phyloP scores from a whole-genome alignment of 441 rosid species.

The Eutrema salsugineum region DNA sequence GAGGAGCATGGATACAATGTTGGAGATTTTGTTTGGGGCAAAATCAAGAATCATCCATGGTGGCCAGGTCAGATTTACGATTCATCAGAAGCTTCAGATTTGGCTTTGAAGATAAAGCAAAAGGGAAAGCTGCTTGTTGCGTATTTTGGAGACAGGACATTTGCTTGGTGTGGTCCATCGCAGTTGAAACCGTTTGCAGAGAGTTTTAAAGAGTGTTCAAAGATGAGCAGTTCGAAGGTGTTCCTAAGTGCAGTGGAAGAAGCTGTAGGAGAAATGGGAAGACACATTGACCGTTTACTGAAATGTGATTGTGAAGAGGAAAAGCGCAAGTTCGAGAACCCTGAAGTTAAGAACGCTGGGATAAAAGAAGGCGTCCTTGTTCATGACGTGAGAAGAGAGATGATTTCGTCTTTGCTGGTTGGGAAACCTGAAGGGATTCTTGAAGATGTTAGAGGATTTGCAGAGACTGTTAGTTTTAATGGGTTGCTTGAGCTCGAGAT shows the following conservation, averaged over 20 bases:
- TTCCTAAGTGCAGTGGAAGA: conserved; percentile 53
- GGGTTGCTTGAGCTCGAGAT: conserved; percentile 47
- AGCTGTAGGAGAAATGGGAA: conserved; percentile 62
- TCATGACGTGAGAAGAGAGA: conserved; percentile 52
- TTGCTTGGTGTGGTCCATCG: conserved; percentile 85
- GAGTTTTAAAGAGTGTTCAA: conserved; percentile 58
- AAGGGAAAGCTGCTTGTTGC: conserved; percentile 73
- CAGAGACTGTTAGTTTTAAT: conserved; percentile 33
- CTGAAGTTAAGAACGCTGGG: conserved; percentile 62
- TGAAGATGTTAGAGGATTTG: conserved; percentile 39
- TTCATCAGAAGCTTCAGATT: conserved; percentile 67
- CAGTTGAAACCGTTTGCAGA: conserved; percentile 83
- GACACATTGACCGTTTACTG: conserved; percentile 49
- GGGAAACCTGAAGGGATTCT: conserved; percentile 24
- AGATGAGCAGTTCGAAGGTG: conserved; percentile 52
- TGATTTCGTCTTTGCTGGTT: conserved; percentile 36
- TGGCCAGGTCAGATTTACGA: conserved; percentile 97
- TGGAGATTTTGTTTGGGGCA: conserved; percentile 97
- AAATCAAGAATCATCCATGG: conserved; percentile 92
- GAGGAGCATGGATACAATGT: conserved; percentile 46
- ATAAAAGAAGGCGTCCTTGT: conserved; percentile 65
- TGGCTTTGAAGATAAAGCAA: conserved; percentile 49
- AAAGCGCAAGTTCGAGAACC: conserved; percentile 32
- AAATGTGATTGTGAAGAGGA: conserved; percentile 19
- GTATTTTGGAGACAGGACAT: conserved; percentile 80